Percentiles rank a stretch among this genome's conserved stretches.
phyloP scores from a whole-genome alignment of 2,329 filamentous ascomycete genomes.

The Diplodia sapinea region DNA sequence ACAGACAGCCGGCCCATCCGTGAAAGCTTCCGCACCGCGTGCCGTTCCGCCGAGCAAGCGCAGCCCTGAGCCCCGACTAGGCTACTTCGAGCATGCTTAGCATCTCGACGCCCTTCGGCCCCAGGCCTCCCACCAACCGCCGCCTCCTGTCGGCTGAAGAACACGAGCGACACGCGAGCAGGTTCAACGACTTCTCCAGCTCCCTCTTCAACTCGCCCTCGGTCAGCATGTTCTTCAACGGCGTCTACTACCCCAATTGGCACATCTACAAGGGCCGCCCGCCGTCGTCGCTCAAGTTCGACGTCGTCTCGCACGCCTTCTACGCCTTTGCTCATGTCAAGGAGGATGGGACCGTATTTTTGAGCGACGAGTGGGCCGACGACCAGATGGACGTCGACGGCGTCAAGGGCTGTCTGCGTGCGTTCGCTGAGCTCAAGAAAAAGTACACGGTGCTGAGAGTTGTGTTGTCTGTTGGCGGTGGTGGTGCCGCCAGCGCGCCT shows the following conservation, averaged over 20 bases:
- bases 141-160: conserved; percentile 8
- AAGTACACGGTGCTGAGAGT: conserved; percentile 73
- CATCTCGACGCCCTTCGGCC: conserved; percentile 32
- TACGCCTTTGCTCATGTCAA: conserved; percentile 78
- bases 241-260: conserved; percentile 84
- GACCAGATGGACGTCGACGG: conserved; percentile 74
- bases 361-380: conserved; percentile 83
- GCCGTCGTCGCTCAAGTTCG: conserved; percentile 74
- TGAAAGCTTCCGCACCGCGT: conserved; percentile 15
- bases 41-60: conserved; percentile 30
- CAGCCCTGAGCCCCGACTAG: conserved; percentile 8
- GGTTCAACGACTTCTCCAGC: conserved; percentile 1
- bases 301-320: conserved; percentile 79
- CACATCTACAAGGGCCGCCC: conserved; percentile 74
- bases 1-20: conserved; percentile 21
- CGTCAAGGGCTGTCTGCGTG: conserved; percentile 65
- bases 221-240: conserved; percentile 63
- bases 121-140: conserved; percentile 31
- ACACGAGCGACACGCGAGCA: not conserved
- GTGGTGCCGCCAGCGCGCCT: conserved; percentile 67
- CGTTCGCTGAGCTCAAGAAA: conserved; percentile 74
- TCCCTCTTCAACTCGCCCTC: conserved; percentile 25
- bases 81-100: conserved; percentile 23
- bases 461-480: conserved; percentile 80
- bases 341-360: conserved; percentile 82